Conservation (phyloP, 371 early-diverging fungal genomes). For the Rhizomucor pusillus region DNA sequence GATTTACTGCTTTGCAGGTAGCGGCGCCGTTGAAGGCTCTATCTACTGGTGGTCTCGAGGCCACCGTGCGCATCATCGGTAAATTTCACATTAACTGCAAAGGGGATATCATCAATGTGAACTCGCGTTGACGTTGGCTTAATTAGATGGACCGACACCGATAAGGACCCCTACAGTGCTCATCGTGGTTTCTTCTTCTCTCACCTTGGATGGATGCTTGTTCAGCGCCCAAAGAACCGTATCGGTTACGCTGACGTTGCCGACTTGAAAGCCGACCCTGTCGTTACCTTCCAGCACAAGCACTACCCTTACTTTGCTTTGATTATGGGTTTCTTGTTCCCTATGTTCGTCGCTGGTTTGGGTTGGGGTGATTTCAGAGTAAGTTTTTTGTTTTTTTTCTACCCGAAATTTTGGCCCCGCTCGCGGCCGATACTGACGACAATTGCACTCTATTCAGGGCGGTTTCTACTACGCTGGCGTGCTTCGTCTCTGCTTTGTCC, state of each 20-base stretch:
- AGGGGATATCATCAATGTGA: neutral
- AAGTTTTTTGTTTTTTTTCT: conserved; percentile 14
- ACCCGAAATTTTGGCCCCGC: neutral
- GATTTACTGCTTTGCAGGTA: conserved; percentile 61
- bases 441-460: conserved; percentile 45
- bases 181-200: conserved; percentile 83
- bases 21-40: conserved; percentile 82
- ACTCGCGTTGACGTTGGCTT: conserved; percentile 6
- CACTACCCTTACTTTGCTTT: conserved; percentile 74
- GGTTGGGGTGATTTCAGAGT: conserved; percentile 87
- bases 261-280: conserved; percentile 78
- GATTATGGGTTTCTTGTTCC: conserved; percentile 72
- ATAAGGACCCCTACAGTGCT: conserved; percentile 88
- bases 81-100: conserved; percentile 16
- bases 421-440: neutral
- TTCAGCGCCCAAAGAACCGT: conserved; percentile 67
- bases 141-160: conserved; percentile 78
- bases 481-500: conserved; percentile 77
- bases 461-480: conserved; percentile 88
- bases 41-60: conserved; percentile 84
- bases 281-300: conserved; percentile 83
- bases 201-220: conserved; percentile 91
- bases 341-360: conserved; percentile 78
- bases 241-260: conserved; percentile 83
- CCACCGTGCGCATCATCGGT: conserved; percentile 92